Evolutionary conservation across 1,139 yeast genomes (phyloP), one percentile per base, ranked within the genome.

Genomic region (Pneumocystis canis): DNA sequence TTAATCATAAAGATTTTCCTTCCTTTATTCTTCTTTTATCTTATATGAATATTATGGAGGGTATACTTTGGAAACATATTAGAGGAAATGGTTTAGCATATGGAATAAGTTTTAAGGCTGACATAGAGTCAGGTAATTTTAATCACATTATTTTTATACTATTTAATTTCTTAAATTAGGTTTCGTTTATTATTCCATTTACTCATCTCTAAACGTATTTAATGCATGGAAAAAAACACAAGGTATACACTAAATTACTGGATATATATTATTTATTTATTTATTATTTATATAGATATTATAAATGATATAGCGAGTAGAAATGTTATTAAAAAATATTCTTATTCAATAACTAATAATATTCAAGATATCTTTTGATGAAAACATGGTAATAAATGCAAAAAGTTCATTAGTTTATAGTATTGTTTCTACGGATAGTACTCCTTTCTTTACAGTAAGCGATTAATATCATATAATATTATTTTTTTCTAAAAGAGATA

Each of bases 61-160:
- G 99, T 1, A 97, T 98, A 53, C 85, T 92, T 68, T 92, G 98
- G 97, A 82, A 89, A 71, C 96, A 94, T 61, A 87, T 94, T 56
- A 82, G 99, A 74, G 99, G 99, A 54, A 82, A 90, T 1, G 99
- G 99, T 1, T 78, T 89, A 63, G 97, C 97, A 0, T 94, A 94
- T 73, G 97, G 97, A 39, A 94, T 92, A 0, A 78, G 76, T 63
- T 78, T 89, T 67, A 72, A 78, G 37, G 77, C 82, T 62, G 79
- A 80, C 68, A 71, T 82, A 20, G 96, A 89, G 68, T 76, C 82
- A 41, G 54, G 54, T 47, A 47, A 47, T 47, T 25, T 40, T 47
- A 47, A 25, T 47, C 20, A 47, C 31, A 20, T 4, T 25, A 25
- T 16, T 9, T 47, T 47, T 25, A 25, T 25, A 25, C 7, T 47